phyloP scores from a whole-genome alignment of 192 early-diverging fungal genomes.

The Kickxella alabastrina region DNA sequence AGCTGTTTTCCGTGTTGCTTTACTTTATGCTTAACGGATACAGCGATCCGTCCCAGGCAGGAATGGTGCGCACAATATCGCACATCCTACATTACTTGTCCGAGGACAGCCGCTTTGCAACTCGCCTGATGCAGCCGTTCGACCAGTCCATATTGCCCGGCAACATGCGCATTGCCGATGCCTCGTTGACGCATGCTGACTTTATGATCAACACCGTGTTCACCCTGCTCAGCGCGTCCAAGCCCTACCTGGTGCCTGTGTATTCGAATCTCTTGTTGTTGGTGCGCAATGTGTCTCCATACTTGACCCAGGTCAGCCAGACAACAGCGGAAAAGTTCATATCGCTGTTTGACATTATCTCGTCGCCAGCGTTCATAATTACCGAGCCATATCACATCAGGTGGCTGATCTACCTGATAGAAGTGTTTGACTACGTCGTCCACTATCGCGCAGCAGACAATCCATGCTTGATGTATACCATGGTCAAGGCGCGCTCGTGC shows the following conservation, averaged over 20 bases:
- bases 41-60: constrained; percentile 49
- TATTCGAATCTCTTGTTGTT: constrained; percentile 76
- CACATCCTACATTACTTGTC: constrained; percentile 56
- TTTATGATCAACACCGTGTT: constrained; percentile 80
- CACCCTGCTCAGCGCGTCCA: constrained; percentile 70
- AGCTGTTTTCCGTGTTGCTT: constrained; percentile 36
- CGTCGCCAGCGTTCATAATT: constrained; percentile 73
- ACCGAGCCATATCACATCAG: constrained; percentile 75
- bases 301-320: constrained; percentile 69
- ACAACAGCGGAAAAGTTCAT: constrained; percentile 71
- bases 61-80: constrained; percentile 64
- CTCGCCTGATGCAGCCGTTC: constrained; percentile 49
- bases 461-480: constrained; percentile 71
- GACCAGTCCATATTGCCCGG: constrained; percentile 53
- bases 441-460: constrained; percentile 85
- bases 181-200: constrained; percentile 70
- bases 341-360: constrained; percentile 69
- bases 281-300: constrained; percentile 80
- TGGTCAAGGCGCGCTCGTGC: constrained; percentile 69
- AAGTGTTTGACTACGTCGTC: constrained; percentile 77
- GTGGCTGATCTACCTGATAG: constrained; percentile 69
- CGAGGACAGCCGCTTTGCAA: constrained; percentile 44
- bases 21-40: constrained; percentile 50
- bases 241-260: constrained; percentile 58
- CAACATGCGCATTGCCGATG: constrained; percentile 58